Conservation (phyloP, 345 rosid species). For the Acer negundo region DNA sequence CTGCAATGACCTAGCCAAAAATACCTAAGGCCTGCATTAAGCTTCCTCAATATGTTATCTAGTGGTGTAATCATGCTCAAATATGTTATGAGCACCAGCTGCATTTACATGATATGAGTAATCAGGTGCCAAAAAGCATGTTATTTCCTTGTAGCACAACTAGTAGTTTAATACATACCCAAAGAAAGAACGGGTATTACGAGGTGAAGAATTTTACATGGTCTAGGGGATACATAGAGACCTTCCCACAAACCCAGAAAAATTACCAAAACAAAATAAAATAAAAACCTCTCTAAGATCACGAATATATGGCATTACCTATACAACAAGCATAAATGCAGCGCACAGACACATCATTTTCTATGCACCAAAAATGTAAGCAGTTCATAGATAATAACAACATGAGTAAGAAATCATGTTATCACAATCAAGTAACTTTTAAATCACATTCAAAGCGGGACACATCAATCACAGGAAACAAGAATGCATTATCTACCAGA, state of each 20-base stretch:
- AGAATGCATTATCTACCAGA: background rate
- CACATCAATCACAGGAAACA: background rate
- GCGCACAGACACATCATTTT: background rate
- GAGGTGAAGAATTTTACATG: background rate
- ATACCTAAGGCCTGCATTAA: background rate
- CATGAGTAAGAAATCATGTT: background rate
- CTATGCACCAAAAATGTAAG: background rate
- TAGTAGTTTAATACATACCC: background rate
- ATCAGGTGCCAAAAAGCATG: background rate
- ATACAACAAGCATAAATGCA: too few species aligned
- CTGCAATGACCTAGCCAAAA: background rate
- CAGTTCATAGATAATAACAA: background rate
- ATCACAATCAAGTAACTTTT: background rate
- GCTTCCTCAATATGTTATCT: background rate
- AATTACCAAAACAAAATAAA: background rate
- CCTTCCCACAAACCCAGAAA: background rate
- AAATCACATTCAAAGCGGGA: background rate
- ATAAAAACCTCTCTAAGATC: too few species aligned
- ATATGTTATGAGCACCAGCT: background rate
- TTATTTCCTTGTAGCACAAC: background rate
- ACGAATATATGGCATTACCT: too few species aligned
- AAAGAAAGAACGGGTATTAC: background rate
- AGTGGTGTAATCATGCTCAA: background rate
- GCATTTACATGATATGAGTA: background rate
- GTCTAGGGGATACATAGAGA: background rate